Percentiles rank a stretch among this genome's conserved stretches.
Evolutionary conservation across 169 alveolate species (phyloP).

Genomic region (Plasmodium ovale): DNA sequence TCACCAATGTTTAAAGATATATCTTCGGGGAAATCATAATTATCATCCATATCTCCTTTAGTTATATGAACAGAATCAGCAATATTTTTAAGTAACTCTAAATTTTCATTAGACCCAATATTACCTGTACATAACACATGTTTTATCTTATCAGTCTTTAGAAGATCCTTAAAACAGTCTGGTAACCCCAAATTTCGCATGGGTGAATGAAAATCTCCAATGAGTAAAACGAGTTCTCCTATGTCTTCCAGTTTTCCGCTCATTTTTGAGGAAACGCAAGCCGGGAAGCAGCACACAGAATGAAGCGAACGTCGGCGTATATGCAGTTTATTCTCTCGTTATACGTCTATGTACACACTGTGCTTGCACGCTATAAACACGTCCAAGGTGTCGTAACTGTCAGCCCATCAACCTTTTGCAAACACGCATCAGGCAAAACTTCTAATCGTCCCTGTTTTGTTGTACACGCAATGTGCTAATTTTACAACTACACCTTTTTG

Average conservation of each 20-base stretch:
- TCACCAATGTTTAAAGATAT: constrained; percentile 85
- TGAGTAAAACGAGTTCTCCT: constrained; percentile 82
- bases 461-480: too few species aligned
- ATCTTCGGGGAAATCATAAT: constrained; percentile 81
- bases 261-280: too few species aligned
- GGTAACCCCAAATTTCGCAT: constrained; percentile 84
- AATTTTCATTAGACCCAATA: constrained; percentile 83
- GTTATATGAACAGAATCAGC: constrained; percentile 86
- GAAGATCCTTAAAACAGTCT: constrained; percentile 83
- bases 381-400: too few species aligned
- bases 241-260: constrained; percentile 74
- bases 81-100: constrained; percentile 82
- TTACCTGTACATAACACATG: constrained; percentile 87
- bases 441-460: too few species aligned
- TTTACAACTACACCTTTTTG: too few species aligned
- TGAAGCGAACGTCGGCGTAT: too few species aligned
- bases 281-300: too few species aligned
- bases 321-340: too few species aligned
- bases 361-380: too few species aligned
- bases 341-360: too few species aligned
- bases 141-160: constrained; percentile 85
- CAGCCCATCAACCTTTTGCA: too few species aligned
- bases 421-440: too few species aligned
- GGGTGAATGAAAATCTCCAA: constrained; percentile 88
- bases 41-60: constrained; percentile 86